Base-by-base conservation (phyloP, 2,329 filamentous ascomycete genomes). In the Elsinoe necatrix region DNA sequence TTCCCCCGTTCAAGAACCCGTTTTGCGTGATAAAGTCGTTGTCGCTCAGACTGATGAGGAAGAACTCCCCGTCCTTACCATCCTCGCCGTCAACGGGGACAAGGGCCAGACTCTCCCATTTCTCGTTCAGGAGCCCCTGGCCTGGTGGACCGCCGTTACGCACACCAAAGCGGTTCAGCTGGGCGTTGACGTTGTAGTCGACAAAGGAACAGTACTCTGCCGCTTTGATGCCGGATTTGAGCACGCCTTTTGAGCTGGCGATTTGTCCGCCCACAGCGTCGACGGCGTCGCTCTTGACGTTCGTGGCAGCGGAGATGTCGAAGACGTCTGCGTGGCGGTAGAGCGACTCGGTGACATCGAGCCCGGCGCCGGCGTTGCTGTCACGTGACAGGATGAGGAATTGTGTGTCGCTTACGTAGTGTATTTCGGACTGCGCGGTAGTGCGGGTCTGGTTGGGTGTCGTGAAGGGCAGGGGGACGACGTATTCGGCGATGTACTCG, bases 21-120 rank as follows among this genome's bases (percentile, higher is more conserved):
- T 88, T 74, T 67, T 88, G 84, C 0, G 85, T 88, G 57, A 89
- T 82, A 63, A 88, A 88, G 67, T 89, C 85, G 65, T 89, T 87
- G 63, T 89, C 86, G 57, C 80, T 85, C 50, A 87, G 70, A 11
- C 78, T 80, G 60, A 89, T 80, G 31, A 89, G 66, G 64, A 82
- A 87, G 68, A 81, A 88, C 69, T 87, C 80, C 23, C 80, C 77
- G 57, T 80, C 74, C 20, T 68, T 66, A 37, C 70, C 67, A 1
- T 60, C 56, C 18, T 29, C 14, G n/a, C 66, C 64, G 2, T 69
- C 74, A 5, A 81, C 78, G 0, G 83, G 83, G 2, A 82, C 75
- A 21, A 88, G 66, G 2, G 81, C 80, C 48, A 89, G 69, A 18
- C 79, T 81, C 72, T 90, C 86, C 86, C 86, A 89, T 66, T 89